Base-by-base conservation (phyloP, 345 rosid species). In the Gynandropsis gynandra region DNA sequence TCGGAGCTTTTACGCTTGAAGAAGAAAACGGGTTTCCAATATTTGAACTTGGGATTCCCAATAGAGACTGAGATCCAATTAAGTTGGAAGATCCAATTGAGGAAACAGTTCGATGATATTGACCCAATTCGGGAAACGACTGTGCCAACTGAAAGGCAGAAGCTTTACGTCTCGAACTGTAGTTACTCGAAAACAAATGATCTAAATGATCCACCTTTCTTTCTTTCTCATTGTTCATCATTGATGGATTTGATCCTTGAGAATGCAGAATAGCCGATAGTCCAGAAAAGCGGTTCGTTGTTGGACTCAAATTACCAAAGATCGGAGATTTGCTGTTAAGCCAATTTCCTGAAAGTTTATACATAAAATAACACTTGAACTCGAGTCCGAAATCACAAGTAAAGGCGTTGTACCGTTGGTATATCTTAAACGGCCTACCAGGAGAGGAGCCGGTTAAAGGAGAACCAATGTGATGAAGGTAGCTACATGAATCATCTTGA, bases 401-500 rank as follows among this genome's bases (percentile, higher is more conserved):
- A 15, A 4, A 46, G 40, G 49, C 44, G 19, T 12, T 15, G 36
- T 19, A 53, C 31, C 48, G 7, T 42, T 53, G n/a, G n/a, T 36
- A 20, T 27, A 50, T 17, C 9, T 13, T 16, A 56, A 52, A 21
- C 20, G 33, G 20, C 52, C 17, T 33, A 74, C 90, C 70, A 4
- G 74, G 73, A 4, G 87, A 80, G 59, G 83, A 82, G 59, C 67
- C 75, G 7, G 70, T 58, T 46, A 75, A 52, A 24, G 90, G 80
- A 8, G 90, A 80, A 61, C 75, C 83, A 17, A 42, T 56, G 29
- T 67, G 83, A 47, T 61, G 80, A 16, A 62, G 68, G 39, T 77
- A 77, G 64, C 62, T 59, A 42, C 68, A 62, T 20, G 68, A 63
- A 63, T 83, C 90, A 48, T 80, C 90, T 61, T 73, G 80, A 35